A percentile compares a stretch with the other conserved stretches of the same genome.
These are phyloP conservation scores for Pichia sp. DNA, from an alignment of 1,139 yeast genomes.

Conservation along the genomic window DNA sequence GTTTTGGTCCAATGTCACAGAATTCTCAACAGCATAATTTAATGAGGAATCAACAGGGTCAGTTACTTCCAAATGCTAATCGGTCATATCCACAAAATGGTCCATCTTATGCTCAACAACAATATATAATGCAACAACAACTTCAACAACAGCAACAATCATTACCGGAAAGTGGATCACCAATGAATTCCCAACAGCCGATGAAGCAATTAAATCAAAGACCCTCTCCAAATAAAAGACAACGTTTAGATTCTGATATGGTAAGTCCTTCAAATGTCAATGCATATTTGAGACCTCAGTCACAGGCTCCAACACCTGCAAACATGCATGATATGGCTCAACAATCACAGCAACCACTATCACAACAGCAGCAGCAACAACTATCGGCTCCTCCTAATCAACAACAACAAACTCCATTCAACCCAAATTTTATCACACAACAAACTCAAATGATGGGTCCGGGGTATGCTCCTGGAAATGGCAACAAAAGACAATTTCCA, in stretches of 20 bases:
- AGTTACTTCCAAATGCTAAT: background rate
- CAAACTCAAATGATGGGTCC: background rate
- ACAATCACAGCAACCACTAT: background rate
- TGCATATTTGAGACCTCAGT: slow-evolving; percentile 1
- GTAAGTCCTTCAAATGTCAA: slow-evolving; percentile 5
- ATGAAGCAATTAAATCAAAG: background rate
- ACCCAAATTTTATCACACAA: background rate
- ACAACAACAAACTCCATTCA: background rate
- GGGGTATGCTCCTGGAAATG: background rate
- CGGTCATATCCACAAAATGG: background rate
- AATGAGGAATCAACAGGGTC: background rate
- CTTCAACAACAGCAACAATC: background rate
- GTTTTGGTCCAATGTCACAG: slow-evolving; percentile 4
- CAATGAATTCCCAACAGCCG: background rate
- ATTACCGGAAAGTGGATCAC: background rate
- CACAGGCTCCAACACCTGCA: slow-evolving; percentile 7
- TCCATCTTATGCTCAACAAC: background rate
- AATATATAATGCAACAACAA: background rate
- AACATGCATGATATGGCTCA: background rate
- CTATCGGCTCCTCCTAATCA: no score
- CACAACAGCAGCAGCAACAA: slow-evolving; percentile 1
- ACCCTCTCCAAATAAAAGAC: slow-evolving; percentile 9
- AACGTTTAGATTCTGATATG: slow-evolving; percentile 6
- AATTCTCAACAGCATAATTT: background rate
- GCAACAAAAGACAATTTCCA: slow-evolving; percentile 21